These are phyloP conservation scores for Trebouxia sp. DNA, from an alignment of 139 green algal genomes.

Conservation along the genomic window DNA sequence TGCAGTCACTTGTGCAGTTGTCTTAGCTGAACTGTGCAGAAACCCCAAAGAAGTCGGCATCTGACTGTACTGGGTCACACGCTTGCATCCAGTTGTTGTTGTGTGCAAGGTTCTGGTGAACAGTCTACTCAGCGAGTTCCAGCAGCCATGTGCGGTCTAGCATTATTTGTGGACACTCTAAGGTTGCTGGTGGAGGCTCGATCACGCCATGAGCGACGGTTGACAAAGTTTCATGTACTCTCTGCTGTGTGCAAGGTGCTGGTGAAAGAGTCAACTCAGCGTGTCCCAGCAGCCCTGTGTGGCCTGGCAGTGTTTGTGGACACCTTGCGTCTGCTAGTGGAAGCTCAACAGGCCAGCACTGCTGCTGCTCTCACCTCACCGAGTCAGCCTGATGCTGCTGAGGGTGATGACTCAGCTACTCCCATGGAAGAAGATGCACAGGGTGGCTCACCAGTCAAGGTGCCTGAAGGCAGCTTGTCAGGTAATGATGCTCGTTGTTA, in stretches of 20 bases:
- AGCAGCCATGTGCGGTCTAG: slow-evolving; percentile 66
- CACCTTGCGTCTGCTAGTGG: slow-evolving; percentile 63
- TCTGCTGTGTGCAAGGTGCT: background rate
- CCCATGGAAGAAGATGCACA: slow-evolving; percentile 1
- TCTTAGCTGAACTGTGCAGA: no score
- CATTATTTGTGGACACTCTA: slow-evolving; percentile 77
- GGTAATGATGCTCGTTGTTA: no score
- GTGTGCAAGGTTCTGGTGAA: slow-evolving; percentile 51
- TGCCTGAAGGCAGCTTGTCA: no score
- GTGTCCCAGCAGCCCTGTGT: slow-evolving; percentile 47
- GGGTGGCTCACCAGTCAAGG: background rate
- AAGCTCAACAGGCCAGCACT: background rate
- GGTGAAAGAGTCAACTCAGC: background rate
- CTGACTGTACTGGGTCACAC: background rate
- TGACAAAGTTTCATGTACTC: no score
- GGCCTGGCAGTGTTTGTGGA: slow-evolving; percentile 78
- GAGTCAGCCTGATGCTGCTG: background rate
- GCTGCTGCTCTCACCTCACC: background rate
- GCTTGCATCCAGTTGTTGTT: background rate
- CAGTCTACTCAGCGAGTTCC: slow-evolving; percentile 39
- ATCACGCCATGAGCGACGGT: no score
- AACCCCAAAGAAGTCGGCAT: no score
- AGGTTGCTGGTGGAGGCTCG: slow-evolving; percentile 49
- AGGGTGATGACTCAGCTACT: background rate
- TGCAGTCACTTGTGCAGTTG: no score